Evolutionary conservation across 2,329 filamentous ascomycete species (phyloP).

Genomic region (Penicillium sp.): DNA sequence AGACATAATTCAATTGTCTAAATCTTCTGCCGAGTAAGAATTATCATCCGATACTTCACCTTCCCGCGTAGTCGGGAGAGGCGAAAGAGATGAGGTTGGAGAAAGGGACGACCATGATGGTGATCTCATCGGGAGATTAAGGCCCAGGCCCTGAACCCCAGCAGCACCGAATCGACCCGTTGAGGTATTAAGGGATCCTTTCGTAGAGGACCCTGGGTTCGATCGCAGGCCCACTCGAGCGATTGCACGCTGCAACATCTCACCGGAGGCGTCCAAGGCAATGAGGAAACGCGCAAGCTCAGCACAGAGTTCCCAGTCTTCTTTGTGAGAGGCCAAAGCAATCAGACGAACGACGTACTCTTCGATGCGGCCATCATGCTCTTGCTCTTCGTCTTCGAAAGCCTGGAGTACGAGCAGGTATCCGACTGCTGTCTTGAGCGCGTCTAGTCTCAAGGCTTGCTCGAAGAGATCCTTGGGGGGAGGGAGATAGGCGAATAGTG

Average conservation of each 20-base stretch:
- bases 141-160: conserved; percentile 37
- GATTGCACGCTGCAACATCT: conserved; percentile 62
- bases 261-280: conserved; percentile 83
- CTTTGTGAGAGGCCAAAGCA: conserved; percentile 75
- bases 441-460: conserved; percentile 80
- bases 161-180: conserved; percentile 24
- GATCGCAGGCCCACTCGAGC: conserved; percentile 41
- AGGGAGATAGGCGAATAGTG: conserved; percentile 86
- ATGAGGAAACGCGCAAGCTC: conserved; percentile 94
- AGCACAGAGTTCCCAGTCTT: conserved; percentile 94
- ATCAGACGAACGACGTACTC: conserved; percentile 73
- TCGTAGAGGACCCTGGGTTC: conserved; percentile 8
- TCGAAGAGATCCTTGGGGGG: conserved; percentile 92
- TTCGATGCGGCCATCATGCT: conserved; percentile 56
- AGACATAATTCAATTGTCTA: conserved; percentile 9
- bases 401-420: conserved; percentile 96
- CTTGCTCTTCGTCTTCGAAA: conserved; percentile 56
- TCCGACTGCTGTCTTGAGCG: conserved; percentile 90
- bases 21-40: conserved; percentile 13
- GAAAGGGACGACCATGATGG: conserved; percentile 38
- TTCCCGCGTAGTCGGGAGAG: conserved; percentile 13
- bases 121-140: conserved; percentile 33
- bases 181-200: conserved; percentile 18
- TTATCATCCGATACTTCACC: conserved; percentile 20
- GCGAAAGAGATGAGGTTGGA: conserved; percentile 30